Percentiles rank a stretch among this genome's conserved stretches.
phyloP scores from a whole-genome alignment of 805 yeast species.

The Torulaspora microellipsoides region DNA sequence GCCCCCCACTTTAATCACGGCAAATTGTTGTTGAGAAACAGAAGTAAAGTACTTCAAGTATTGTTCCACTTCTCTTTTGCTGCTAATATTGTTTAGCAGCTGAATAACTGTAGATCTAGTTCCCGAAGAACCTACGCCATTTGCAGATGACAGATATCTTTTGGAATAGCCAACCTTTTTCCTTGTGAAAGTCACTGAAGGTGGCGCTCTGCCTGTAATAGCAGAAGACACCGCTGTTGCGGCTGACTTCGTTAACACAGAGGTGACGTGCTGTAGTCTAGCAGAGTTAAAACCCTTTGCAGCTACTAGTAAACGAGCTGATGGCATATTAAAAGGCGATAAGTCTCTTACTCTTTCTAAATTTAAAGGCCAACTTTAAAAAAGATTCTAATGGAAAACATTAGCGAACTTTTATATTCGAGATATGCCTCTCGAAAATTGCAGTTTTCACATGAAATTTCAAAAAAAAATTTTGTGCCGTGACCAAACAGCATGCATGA shows the following conservation, averaged over 20 bases:
- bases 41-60: conserved; percentile 94
- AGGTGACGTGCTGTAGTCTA: conserved; percentile 17
- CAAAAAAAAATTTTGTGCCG: not conserved
- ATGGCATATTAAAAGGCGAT: conserved; percentile 19
- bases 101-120: conserved; percentile 96
- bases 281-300: conserved; percentile 25
- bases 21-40: conserved; percentile 93
- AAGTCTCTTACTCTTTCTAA: too few relatives aligned
- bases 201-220: conserved; percentile 6
- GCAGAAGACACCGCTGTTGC: conserved; percentile 13
- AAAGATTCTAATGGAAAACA: conserved; percentile 15
- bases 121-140: conserved; percentile 30
- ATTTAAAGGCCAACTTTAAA: too few relatives aligned
- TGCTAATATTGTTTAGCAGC: conserved; percentile 89
- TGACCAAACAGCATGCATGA: too few relatives aligned
- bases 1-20: conserved; percentile 98
- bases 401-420: conserved; percentile 11
- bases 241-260: conserved; percentile 18
- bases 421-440: too few relatives aligned
- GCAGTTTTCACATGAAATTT: not conserved
- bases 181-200: conserved; percentile 14
- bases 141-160: conserved; percentile 22
- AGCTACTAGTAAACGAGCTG: conserved; percentile 27
- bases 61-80: conserved; percentile 97
- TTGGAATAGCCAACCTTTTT: conserved; percentile 30